Conservation (phyloP, 192 early-diverging fungal genomes). For the Coemansia sp. region DNA sequence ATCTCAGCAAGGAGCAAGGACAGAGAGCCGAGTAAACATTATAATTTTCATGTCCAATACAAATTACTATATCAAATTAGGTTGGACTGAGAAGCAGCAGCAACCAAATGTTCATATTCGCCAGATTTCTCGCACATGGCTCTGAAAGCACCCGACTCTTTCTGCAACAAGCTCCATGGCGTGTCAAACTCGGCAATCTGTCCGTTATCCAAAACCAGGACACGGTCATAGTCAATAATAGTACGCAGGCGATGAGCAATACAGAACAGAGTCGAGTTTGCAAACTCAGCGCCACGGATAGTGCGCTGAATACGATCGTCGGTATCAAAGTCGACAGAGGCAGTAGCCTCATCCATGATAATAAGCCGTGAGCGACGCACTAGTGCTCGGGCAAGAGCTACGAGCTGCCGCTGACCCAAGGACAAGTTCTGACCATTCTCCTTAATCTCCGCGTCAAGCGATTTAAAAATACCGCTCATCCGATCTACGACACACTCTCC, state of each 20-base stretch:
- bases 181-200: conserved; percentile 78
- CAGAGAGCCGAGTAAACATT: background rate
- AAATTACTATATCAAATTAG: background rate
- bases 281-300: conserved; percentile 76
- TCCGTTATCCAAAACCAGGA: conserved; percentile 82
- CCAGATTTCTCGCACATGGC: conserved; percentile 84
- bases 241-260: conserved; percentile 93
- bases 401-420: conserved; percentile 76
- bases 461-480: conserved; percentile 30
- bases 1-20: background rate
- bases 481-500: background rate
- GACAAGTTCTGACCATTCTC: conserved; percentile 84
- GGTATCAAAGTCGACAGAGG: conserved; percentile 81
- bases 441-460: conserved; percentile 68
- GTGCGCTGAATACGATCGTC: conserved; percentile 87
- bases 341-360: conserved; percentile 90
- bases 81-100: conserved; percentile 40
- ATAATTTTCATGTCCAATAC: background rate
- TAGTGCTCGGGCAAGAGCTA: conserved; percentile 78
- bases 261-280: conserved; percentile 71
- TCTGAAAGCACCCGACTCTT: conserved; percentile 62
- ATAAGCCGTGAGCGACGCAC: conserved; percentile 68
- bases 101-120: conserved; percentile 62
- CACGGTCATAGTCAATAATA: conserved; percentile 81
- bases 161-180: conserved; percentile 68